Conservation (phyloP, 1,139 yeast species). For the Nakaseomyces nivariensis region DNA sequence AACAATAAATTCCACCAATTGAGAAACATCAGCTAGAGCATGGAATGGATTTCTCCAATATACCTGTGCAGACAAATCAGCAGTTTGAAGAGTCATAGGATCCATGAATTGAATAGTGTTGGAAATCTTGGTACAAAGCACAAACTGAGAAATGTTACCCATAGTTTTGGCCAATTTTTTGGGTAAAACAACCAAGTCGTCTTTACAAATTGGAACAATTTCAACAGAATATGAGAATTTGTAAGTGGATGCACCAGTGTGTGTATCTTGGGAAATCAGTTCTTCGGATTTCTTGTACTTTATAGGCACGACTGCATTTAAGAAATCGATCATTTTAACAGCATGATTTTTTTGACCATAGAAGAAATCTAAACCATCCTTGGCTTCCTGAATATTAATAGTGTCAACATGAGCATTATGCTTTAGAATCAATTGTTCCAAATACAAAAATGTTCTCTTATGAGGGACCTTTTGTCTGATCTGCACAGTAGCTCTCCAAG, state of each 20-base stretch:
- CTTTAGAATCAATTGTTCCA: conserved; percentile 87
- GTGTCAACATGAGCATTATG: conserved; percentile 95
- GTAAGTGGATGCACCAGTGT: conserved; percentile 77
- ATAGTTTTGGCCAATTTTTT: conserved; percentile 70
- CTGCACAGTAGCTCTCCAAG: conserved; percentile 97
- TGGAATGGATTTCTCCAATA: conserved; percentile 86
- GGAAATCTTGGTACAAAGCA: conserved; percentile 73
- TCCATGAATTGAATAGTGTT: conserved; percentile 81
- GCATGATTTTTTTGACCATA: conserved; percentile 88
- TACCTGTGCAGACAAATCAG: conserved; percentile 65
- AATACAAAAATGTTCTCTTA: conserved; percentile 87
- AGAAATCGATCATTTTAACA: conserved; percentile 83
- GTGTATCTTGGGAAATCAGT: conserved; percentile 84
- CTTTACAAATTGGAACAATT: conserved; percentile 95
- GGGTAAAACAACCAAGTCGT: conserved; percentile 87
- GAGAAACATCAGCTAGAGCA: conserved; percentile 66
- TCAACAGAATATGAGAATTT: conserved; percentile 91
- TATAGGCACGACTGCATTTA: conserved; percentile 80
- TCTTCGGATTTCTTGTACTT: conserved; percentile 82
- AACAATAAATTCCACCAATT: conserved; percentile 79
- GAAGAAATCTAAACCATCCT: conserved; percentile 92
- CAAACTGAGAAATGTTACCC: conserved; percentile 78
- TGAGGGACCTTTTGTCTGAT: conserved; percentile 95
- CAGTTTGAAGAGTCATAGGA: conserved; percentile 68
- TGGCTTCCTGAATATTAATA: conserved; percentile 81